These are phyloP conservation scores for Insectozyma bohioensis DNA, from an alignment of 1,139 yeast genomes.

Conservation along the genomic window DNA sequence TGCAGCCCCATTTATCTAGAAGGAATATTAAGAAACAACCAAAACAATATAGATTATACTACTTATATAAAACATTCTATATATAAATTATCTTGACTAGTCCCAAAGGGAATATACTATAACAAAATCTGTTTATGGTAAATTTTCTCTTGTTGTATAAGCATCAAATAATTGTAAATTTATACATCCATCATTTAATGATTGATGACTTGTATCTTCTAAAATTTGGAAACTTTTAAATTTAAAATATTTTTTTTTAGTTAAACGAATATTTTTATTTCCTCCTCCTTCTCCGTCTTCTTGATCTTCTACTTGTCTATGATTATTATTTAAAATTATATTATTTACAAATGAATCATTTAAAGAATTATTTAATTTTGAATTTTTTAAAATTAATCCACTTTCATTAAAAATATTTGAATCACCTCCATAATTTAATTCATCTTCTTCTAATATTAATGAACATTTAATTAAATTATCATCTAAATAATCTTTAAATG, in stretches of 20 bases:
- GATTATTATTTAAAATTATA: constrained; percentile 3
- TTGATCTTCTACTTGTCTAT: constrained; percentile 1
- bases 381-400: constrained; percentile 23
- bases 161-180: constrained; percentile 77
- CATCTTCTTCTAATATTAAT: constrained; percentile 35
- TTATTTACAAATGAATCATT: constrained; percentile 15
- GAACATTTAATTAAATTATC: constrained; percentile 24
- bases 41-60: too few relatives aligned
- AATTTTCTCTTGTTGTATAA: constrained; percentile 67
- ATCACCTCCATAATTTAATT: constrained; percentile 36
- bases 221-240: constrained; percentile 60
- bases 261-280: neutral
- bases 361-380: constrained; percentile 17
- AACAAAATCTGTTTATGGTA: constrained; percentile 31
- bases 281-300: too few relatives aligned
- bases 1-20: too few relatives aligned
- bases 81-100: too few relatives aligned
- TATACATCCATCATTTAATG: constrained; percentile 65
- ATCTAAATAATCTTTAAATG: constrained; percentile 24
- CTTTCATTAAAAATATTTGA: constrained; percentile 30
- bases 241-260: constrained; percentile 20
- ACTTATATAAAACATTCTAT: too few relatives aligned
- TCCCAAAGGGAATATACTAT: too few relatives aligned
- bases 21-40: too few relatives aligned
- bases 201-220: constrained; percentile 62